A percentile compares a stretch with the other conserved stretches of the same genome.
Evolutionary conservation across 2,329 filamentous ascomycete genomes (phyloP).

Genomic region (Aureobasidium leucospermi): DNA sequence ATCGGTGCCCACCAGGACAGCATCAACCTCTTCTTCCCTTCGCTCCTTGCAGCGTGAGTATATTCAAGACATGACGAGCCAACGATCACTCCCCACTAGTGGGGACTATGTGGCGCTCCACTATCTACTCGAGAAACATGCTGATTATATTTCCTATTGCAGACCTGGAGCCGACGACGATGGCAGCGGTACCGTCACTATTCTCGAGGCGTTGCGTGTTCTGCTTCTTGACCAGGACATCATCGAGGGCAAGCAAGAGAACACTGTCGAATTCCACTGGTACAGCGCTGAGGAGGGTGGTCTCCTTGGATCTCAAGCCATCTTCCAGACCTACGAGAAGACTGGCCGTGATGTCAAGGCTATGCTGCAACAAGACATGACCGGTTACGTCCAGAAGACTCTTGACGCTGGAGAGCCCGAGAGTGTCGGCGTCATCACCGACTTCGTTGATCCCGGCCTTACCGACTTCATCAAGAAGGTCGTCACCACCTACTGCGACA

Average conservation of each 20-base stretch:
- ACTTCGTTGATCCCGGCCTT: constrained; percentile 75
- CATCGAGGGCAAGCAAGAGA: constrained; percentile 60
- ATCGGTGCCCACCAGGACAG: constrained; percentile 92
- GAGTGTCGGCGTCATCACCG: constrained; percentile 85
- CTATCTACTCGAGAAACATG: no score
- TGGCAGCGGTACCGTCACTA: constrained; percentile 67
- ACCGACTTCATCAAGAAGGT: constrained; percentile 88
- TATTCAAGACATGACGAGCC: no score
- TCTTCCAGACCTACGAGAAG: constrained; percentile 76
- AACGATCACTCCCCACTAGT: no score
- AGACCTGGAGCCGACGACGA: constrained; percentile 88
- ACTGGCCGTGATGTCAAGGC: constrained; percentile 72
- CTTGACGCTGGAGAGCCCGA: constrained; percentile 75
- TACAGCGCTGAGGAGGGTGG: constrained; percentile 88
- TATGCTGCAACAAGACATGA: constrained; percentile 99
- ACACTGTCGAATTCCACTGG: constrained; percentile 96
- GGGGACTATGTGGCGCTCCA: no score
- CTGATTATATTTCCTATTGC: no score
- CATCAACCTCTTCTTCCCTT: constrained; percentile 86
- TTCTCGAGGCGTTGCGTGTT: constrained; percentile 80
- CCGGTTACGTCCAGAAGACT: constrained; percentile 76
- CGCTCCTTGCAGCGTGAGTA: constrained; percentile 59
- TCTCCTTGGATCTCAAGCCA: constrained; percentile 77
- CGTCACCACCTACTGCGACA: constrained; percentile 79
- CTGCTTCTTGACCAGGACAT: constrained; percentile 65